phyloP scores from a whole-genome alignment of 306 rosid species.

The Prunus mume region DNA sequence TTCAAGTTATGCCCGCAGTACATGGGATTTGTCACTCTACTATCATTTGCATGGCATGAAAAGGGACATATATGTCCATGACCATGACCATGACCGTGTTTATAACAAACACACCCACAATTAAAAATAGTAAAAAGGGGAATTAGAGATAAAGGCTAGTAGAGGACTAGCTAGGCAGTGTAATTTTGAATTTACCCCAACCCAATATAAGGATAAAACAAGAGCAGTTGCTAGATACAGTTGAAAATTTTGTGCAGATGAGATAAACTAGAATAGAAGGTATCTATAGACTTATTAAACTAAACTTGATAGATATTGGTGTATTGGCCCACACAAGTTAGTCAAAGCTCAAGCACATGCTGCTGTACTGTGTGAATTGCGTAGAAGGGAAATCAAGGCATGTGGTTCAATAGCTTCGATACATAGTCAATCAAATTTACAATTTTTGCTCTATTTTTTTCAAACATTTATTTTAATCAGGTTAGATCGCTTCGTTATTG shows the following conservation, averaged over 20 bases:
- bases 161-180: too few relatives aligned
- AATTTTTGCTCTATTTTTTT: too few relatives aligned
- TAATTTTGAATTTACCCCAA: too few relatives aligned
- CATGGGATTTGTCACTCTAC: conserved; percentile 23
- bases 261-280: too few relatives aligned
- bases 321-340: conserved; percentile 10
- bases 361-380: conserved; percentile 15
- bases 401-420: conserved; percentile 15
- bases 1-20: conserved; percentile 3
- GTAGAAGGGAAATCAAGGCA: conserved; percentile 3
- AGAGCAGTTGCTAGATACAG: too few relatives aligned
- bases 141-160: background rate
- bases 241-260: too few relatives aligned
- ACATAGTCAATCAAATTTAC: too few relatives aligned
- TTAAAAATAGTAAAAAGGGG: background rate
- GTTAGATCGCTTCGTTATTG: too few relatives aligned
- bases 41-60: background rate
- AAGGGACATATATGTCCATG: background rate
- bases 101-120: background rate
- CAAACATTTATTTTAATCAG: too few relatives aligned
- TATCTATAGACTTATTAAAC: too few relatives aligned
- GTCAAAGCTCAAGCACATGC: conserved; percentile 59
- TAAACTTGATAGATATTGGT: background rate
- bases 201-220: too few relatives aligned
- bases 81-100: too few relatives aligned